phyloP scores from a whole-genome alignment of 192 early-diverging fungal species.

The Polychytrium aggregatum region DNA sequence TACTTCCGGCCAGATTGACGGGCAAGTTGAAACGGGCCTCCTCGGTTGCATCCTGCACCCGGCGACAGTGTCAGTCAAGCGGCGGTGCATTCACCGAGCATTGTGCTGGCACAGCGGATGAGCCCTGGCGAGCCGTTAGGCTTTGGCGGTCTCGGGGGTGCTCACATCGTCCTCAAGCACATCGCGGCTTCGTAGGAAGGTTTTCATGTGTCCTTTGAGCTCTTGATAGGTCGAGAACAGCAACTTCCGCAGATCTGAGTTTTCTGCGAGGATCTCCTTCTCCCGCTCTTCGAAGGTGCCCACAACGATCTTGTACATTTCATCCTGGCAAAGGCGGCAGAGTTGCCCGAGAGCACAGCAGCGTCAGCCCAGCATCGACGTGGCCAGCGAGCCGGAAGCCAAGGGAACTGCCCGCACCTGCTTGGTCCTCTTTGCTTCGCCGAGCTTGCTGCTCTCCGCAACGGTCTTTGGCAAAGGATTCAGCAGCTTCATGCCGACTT shows the following conservation, averaged over 20 bases:
- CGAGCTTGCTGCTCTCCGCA: not conserved
- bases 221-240: conserved; percentile 19
- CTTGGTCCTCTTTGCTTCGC: not conserved
- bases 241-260: conserved; percentile 18
- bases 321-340: conserved; percentile 3
- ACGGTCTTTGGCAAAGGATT: conserved; percentile 17
- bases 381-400: too few species aligned
- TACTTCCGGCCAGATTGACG: conserved; percentile 12
- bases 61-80: not conserved
- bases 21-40: conserved; percentile 17
- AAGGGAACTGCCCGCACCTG: not conserved
- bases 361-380: not conserved
- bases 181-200: too few species aligned
- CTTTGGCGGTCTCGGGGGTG: too few species aligned
- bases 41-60: conserved; percentile 1
- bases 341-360: not conserved
- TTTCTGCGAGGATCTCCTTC: conserved; percentile 24
- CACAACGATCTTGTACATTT: conserved; percentile 22
- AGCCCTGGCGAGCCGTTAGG: too few species aligned
- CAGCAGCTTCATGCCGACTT: conserved; percentile 8
- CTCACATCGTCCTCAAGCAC: too few species aligned
- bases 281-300: conserved; percentile 32
- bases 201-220: not conserved
- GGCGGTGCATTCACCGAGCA: not conserved
- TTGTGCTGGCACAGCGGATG: not conserved